phyloP scores from a whole-genome alignment of 1,139 yeast species.

The Kodamaea plutei region DNA sequence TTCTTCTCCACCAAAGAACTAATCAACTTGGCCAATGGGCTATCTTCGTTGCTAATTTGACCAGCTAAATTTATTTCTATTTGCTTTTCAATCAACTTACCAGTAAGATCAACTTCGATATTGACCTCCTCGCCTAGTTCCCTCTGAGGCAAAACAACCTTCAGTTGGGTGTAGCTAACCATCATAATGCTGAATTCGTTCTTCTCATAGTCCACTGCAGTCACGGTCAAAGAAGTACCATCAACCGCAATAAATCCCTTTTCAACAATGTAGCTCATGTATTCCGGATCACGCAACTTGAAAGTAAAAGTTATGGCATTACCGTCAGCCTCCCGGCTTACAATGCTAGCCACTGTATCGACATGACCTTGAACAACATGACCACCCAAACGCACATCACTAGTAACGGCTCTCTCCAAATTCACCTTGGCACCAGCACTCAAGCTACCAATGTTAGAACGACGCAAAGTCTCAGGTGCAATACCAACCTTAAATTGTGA shows the following conservation, averaged over 20 bases:
- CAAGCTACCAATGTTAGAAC: conserved; percentile 70
- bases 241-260: conserved; percentile 91
- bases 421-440: conserved; percentile 63
- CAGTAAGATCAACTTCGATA: conserved; percentile 91
- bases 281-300: conserved; percentile 59
- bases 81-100: conserved; percentile 87
- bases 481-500: conserved; percentile 79
- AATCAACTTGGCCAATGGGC: conserved; percentile 41
- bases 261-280: conserved; percentile 77
- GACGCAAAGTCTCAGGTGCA: conserved; percentile 85
- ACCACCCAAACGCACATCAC: conserved; percentile 90
- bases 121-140: conserved; percentile 64
- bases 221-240: conserved; percentile 91
- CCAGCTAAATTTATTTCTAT: conserved; percentile 53
- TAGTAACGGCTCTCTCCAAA: conserved; percentile 80
- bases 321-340: conserved; percentile 55
- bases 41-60: conserved; percentile 46
- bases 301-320: conserved; percentile 79
- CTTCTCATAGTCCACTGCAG: conserved; percentile 58
- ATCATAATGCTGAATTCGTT: conserved; percentile 78
- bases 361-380: conserved; percentile 98
- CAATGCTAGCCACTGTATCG: conserved; percentile 77
- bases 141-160: conserved; percentile 71
- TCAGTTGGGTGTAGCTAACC: conserved; percentile 85
- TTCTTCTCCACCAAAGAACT: conserved; percentile 50